Conservation (phyloP, 441 rosid species). For the Eutrema salsugineum region DNA sequence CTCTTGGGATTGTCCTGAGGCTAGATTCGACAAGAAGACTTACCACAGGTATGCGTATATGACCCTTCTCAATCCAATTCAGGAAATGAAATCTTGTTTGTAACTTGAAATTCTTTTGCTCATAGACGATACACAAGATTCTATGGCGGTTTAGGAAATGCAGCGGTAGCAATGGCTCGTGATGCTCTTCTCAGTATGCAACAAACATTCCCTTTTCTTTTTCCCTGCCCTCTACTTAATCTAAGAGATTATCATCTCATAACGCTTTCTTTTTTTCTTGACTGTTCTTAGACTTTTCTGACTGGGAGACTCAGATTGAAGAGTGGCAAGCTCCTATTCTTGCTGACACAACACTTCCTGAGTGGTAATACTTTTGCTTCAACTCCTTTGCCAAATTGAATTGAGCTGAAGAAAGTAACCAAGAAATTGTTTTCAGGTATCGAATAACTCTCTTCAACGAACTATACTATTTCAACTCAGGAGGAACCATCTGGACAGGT, state of each 20-base stretch:
- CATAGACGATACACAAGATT: slow-evolving; percentile 64
- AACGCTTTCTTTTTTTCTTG: not conserved
- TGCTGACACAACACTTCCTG: slow-evolving; percentile 58
- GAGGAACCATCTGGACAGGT: slow-evolving; percentile 82
- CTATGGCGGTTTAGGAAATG: slow-evolving; percentile 56
- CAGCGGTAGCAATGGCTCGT: slow-evolving; percentile 55
- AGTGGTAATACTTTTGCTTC: slow-evolving; percentile 39
- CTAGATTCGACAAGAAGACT: slow-evolving; percentile 43
- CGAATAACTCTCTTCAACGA: slow-evolving; percentile 68
- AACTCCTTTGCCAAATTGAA: not conserved
- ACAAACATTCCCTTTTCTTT: not conserved
- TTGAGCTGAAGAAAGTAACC: not conserved
- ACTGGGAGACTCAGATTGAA: slow-evolving; percentile 66
- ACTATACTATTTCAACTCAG: slow-evolving; percentile 67
- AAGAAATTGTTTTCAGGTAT: slow-evolving; percentile 37
- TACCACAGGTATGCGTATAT: slow-evolving; percentile 48
- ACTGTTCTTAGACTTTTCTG: slow-evolving; percentile 34
- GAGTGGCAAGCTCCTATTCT: slow-evolving; percentile 72
- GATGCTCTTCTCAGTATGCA: slow-evolving; percentile 60
- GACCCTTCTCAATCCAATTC: not conserved
- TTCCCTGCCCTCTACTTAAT: not conserved
- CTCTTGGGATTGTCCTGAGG: slow-evolving; percentile 76
- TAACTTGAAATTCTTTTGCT: slow-evolving; percentile 6
- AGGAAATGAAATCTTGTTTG: not conserved
- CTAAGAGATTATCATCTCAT: not conserved